Conservation (phyloP, 2,329 filamentous ascomycete genomes). For the Apiospora rasikravindrae region DNA sequence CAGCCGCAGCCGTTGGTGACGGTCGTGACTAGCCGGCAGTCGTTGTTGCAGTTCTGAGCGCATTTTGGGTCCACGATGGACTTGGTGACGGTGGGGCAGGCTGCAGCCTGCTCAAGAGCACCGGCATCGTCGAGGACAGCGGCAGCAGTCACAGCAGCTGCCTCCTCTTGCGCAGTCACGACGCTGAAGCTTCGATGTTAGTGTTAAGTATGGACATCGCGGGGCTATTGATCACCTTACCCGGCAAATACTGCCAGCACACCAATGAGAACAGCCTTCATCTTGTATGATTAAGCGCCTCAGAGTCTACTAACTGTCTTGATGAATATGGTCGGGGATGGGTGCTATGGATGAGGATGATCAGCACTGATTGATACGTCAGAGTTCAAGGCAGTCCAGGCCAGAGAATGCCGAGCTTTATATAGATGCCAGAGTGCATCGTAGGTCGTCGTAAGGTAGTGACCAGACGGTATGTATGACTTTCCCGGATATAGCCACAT, state of each 20-base stretch:
- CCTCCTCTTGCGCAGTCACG: slow-evolving; percentile 1
- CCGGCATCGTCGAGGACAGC: background rate
- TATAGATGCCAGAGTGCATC: background rate
- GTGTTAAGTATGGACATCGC: too few species aligned
- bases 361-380: background rate
- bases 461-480: background rate
- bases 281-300: background rate
- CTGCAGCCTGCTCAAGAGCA: background rate
- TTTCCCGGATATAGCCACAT: background rate
- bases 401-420: background rate
- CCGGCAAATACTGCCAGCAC: background rate
- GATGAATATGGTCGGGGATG: background rate
- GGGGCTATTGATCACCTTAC: background rate
- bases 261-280: slow-evolving; percentile 1
- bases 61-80: slow-evolving; percentile 33
- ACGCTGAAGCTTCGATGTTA: background rate
- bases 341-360: background rate
- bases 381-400: background rate
- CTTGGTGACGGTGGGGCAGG: slow-evolving; percentile 36
- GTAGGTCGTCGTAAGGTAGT: background rate
- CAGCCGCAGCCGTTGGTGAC: slow-evolving; percentile 37
- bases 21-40: slow-evolving; percentile 35
- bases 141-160: background rate
- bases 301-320: background rate
- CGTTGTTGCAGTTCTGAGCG: slow-evolving; percentile 30